Evolutionary conservation across 805 yeast genomes (phyloP), one percentile per base, ranked within the genome.

Genomic region (Candida maesae): DNA sequence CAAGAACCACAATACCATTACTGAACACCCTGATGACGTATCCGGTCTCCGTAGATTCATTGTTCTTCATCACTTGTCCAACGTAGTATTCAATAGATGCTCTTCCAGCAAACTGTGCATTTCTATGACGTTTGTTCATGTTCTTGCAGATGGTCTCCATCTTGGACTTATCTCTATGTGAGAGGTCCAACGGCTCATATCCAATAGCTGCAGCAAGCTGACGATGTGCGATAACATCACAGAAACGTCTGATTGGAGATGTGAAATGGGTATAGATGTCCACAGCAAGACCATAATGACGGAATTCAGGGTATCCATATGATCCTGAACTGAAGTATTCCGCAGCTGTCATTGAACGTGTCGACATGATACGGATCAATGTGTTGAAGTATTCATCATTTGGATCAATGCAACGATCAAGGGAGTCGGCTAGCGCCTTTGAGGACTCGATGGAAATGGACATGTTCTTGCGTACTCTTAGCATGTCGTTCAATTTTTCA

Each of bases 321-420:
- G 84, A 79, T 8, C 99, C 98, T 0, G 96, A 78, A 10, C 95
- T 81, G 67, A 93, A 93, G 60, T 93, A 93, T 60, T 91, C 97
- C 2, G 99, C 99, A 2, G 99, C 96, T 84, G 89, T 87, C 99
- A 93, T 93, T 66, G 98, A 91, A 56, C 99, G 76, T 0, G 99
- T 93, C 7, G 97, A 93, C 95, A 93, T 84, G 50, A 93, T 93
- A 63, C 99, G 81, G 6, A 91, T 72, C 53, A 93, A 71, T 0
- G 97, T 93, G 64, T 93, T 93, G 74, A 93, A 88, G 59, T 87
- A 93, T 6, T 90, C 83, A 62, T 93, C 98, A 1, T 76, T 58
- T 18, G 81, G 76, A 62, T 91, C 98, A 25, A 68, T 78, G 64
- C 96, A 88, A 43, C 86, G 73, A 60, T 93, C 99, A 38, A 93